Conservation (phyloP, 163 green algal species). For the Trebouxiophyceae sp. region DNA sequence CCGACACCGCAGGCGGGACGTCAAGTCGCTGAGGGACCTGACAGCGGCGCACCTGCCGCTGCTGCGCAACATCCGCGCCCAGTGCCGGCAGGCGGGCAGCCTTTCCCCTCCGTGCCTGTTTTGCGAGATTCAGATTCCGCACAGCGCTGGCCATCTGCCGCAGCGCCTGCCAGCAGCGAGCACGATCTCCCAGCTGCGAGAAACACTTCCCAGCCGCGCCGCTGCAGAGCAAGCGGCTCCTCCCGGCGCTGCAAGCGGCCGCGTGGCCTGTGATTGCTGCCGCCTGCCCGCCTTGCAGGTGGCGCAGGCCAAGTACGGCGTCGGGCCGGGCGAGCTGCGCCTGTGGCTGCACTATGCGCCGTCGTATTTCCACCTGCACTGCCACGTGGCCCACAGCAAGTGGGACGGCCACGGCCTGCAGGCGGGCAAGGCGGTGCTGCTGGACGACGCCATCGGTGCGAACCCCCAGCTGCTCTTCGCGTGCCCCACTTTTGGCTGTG, state of each 20-base stretch:
- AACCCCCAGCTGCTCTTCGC: too few species aligned
- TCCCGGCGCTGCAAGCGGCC: too few species aligned
- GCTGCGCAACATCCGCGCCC: conserved; percentile 34
- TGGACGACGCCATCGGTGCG: conserved; percentile 24
- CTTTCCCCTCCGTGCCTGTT: not conserved
- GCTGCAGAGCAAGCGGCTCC: too few species aligned
- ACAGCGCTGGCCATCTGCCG: not conserved
- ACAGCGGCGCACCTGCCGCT: conserved; percentile 27
- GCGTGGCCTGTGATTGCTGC: too few species aligned
- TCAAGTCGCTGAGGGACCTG: conserved; percentile 31
- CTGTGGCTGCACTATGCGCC: conserved; percentile 10
- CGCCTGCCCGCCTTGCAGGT: too few species aligned
- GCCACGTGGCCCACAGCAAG: conserved; percentile 15
- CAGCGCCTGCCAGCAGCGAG: not conserved
- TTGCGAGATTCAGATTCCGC: too few species aligned
- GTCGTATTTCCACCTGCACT: conserved; percentile 19
- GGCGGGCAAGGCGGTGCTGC: conserved; percentile 17
- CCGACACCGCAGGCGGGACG: conserved; percentile 12
- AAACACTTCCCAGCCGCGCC: too few species aligned
- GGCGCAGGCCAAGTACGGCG: too few species aligned
- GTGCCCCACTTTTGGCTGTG: too few species aligned
- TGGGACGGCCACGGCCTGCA: conserved; percentile 7
- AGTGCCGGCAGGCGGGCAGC: conserved; percentile 18
- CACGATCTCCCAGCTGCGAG: too few species aligned
- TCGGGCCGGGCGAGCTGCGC: not conserved